Percentiles rank a stretch among this genome's conserved stretches.
phyloP scores from a whole-genome alignment of 2,329 filamentous ascomycete genomes.

The Metarhizium humberi region DNA sequence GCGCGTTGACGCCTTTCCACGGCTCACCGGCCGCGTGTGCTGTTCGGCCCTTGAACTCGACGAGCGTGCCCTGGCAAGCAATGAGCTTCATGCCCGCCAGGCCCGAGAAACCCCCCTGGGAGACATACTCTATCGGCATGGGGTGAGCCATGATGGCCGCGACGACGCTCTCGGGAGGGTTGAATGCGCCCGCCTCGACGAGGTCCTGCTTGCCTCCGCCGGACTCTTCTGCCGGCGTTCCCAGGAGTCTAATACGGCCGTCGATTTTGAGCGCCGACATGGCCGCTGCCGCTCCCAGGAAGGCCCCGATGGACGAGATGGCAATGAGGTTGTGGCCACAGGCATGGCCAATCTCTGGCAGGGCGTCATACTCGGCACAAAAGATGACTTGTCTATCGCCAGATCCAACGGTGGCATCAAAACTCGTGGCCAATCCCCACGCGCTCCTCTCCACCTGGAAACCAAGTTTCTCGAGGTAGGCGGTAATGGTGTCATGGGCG shows the following conservation, averaged over 20 bases:
- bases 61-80: slow-evolving; percentile 8
- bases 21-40: slow-evolving; percentile 38
- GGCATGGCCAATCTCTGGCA: slow-evolving; percentile 31
- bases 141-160: not conserved
- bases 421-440: slow-evolving; percentile 42
- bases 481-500: slow-evolving; percentile 40
- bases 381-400: slow-evolving; percentile 31
- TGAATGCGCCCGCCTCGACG: slow-evolving; percentile 19
- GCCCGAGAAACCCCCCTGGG: not conserved
- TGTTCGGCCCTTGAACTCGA: slow-evolving; percentile 30
- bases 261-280: slow-evolving; percentile 19
- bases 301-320: slow-evolving; percentile 28
- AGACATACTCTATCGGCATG: slow-evolving; percentile 15
- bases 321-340: slow-evolving; percentile 38
- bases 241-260: slow-evolving; percentile 29
- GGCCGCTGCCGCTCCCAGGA: slow-evolving; percentile 26
- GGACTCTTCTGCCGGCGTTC: slow-evolving; percentile 34
- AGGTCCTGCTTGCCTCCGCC: slow-evolving; percentile 29
- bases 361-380: slow-evolving; percentile 31
- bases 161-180: slow-evolving; percentile 5
- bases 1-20: slow-evolving; percentile 40
- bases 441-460: slow-evolving; percentile 38
- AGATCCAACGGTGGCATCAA: slow-evolving; percentile 33
- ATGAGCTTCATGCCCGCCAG: slow-evolving; percentile 19
- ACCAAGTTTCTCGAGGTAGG: slow-evolving; percentile 32